Conservation (phyloP, 2,329 filamentous ascomycete genomes). For the Zasmidium angulare region DNA sequence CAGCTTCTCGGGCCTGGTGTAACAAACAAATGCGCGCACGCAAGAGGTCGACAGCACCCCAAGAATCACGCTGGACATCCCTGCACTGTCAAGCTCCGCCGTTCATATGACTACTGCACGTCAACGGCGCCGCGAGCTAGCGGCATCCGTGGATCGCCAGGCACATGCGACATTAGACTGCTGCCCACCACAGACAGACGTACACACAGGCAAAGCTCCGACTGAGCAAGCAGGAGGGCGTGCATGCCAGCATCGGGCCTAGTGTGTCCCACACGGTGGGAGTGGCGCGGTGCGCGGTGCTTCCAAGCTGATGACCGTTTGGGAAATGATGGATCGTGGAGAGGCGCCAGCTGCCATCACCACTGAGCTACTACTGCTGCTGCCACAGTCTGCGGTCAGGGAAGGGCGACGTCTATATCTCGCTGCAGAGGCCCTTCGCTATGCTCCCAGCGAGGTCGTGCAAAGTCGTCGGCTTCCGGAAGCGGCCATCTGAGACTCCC, state of each 20-base stretch:
- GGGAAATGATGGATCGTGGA: slow-evolving; percentile 29
- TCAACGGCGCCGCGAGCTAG: slow-evolving; percentile 26
- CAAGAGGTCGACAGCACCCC: slow-evolving; percentile 15
- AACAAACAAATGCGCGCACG: slow-evolving; percentile 21
- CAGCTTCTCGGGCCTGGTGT: slow-evolving; percentile 15
- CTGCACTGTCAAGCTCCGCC: slow-evolving; percentile 21
- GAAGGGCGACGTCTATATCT: slow-evolving; percentile 22
- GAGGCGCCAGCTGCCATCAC: slow-evolving; percentile 26
- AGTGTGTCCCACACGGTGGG: slow-evolving; percentile 32
- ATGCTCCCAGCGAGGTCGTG: slow-evolving; percentile 21
- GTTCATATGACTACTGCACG: slow-evolving; percentile 30
- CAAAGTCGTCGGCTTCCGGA: slow-evolving; percentile 31
- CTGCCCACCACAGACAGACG: not conserved
- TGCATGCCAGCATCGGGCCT: slow-evolving; percentile 25
- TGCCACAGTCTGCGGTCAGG: slow-evolving; percentile 20
- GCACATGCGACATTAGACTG: slow-evolving; percentile 16
- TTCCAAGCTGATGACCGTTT: slow-evolving; percentile 30
- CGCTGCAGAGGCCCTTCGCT: slow-evolving; percentile 15
- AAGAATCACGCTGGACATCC: slow-evolving; percentile 19
- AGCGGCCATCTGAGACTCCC: slow-evolving; percentile 32
- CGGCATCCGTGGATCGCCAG: slow-evolving; percentile 19
- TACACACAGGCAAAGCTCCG: not conserved
- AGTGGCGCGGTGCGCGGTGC: slow-evolving; percentile 34
- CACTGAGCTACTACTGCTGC: slow-evolving; percentile 18
- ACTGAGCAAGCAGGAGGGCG: slow-evolving; percentile 13